Evolutionary conservation across 139 green algal species (phyloP).

Genomic region (Coelastrella sp.): DNA sequence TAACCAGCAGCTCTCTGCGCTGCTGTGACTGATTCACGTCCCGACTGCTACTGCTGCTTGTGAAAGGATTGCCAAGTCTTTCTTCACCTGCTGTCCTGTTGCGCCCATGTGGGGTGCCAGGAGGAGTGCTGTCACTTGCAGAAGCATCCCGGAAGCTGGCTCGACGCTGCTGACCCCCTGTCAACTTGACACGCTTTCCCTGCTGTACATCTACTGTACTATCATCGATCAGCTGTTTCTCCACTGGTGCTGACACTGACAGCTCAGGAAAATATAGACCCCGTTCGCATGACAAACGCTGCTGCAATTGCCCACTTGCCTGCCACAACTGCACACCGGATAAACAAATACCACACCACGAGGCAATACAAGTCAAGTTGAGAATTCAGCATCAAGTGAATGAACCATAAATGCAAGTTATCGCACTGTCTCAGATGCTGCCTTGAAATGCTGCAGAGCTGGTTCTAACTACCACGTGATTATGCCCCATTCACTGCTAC

Average conservation of each 20-base stretch:
- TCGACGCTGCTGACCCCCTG: neutral
- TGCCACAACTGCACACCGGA: constrained; percentile 24
- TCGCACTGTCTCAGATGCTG: too few relatives aligned
- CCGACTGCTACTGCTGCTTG: constrained; percentile 24
- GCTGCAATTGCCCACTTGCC: constrained; percentile 14
- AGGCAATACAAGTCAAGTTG: too few relatives aligned
- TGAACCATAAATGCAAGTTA: too few relatives aligned
- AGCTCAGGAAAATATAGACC: constrained; percentile 19
- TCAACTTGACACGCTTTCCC: constrained; percentile 9
- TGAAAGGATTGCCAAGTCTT: neutral
- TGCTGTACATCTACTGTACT: neutral
- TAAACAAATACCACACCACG: too few relatives aligned
- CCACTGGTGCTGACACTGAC: neutral
- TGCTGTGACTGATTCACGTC: neutral
- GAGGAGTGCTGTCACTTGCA: constrained; percentile 9
- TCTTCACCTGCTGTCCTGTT: constrained; percentile 17
- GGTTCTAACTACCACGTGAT: too few relatives aligned
- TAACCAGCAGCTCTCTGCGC: neutral
- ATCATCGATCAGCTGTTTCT: constrained; percentile 14
- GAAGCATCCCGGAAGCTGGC: constrained; percentile 13
- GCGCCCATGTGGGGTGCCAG: neutral
- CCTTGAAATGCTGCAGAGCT: too few relatives aligned
- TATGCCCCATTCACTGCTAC: too few relatives aligned
- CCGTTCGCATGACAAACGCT: constrained; percentile 13
- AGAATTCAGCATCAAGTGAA: too few relatives aligned